Percentiles rank a stretch among this genome's conserved stretches.
These are phyloP conservation scores for Penicillium janthinellum DNA, from an alignment of 2,329 filamentous ascomycete species.

Conservation along the genomic window DNA sequence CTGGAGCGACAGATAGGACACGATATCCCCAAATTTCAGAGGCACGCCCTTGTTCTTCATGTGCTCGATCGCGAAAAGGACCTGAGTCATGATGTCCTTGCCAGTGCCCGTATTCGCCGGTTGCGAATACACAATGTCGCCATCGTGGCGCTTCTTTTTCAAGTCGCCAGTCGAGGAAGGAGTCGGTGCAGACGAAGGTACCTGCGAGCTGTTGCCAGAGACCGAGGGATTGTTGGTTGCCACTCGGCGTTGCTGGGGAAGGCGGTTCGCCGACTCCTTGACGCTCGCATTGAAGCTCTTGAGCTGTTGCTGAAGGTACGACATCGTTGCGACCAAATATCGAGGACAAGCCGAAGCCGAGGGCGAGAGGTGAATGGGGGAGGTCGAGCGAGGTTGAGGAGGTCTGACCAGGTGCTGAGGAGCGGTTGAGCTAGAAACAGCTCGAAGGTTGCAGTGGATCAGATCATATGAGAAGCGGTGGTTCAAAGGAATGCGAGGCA, in stretches of 20 bases:
- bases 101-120: constrained; percentile 75
- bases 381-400: not conserved
- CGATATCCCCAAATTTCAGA: constrained; percentile 73
- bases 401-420: not conserved
- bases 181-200: constrained; percentile 37
- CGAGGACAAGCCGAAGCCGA: not conserved
- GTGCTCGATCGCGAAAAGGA: constrained; percentile 83
- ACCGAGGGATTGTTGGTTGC: constrained; percentile 44
- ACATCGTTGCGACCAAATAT: constrained; percentile 51
- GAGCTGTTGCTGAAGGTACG: constrained; percentile 67
- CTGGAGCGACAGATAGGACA: constrained; percentile 76
- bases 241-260: constrained; percentile 57
- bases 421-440: constrained; percentile 9
- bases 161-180: constrained; percentile 39
- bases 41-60: constrained; percentile 70
- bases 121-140: constrained; percentile 68
- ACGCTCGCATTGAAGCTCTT: constrained; percentile 64
- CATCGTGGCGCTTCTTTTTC: constrained; percentile 64
- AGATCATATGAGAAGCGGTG: constrained; percentile 8
- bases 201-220: constrained; percentile 65
- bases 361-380: constrained; percentile 8
- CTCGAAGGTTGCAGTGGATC: constrained; percentile 4
- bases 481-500: not conserved
- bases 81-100: constrained; percentile 79
- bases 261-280: constrained; percentile 64